Base-by-base conservation (phyloP, 2,329 filamentous ascomycete genomes). In the Mycogone perniciosa region DNA sequence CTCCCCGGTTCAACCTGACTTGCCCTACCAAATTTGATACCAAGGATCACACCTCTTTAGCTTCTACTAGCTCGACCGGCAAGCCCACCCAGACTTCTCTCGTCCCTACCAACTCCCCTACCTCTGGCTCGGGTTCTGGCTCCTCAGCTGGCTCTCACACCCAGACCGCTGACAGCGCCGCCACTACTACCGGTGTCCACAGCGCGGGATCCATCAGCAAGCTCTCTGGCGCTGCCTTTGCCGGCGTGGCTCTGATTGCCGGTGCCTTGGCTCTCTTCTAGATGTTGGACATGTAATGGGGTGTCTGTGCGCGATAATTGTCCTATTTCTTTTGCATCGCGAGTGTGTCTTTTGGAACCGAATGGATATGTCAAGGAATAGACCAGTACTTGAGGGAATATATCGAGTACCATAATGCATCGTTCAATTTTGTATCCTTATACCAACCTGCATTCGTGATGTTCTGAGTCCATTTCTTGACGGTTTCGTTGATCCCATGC, bases 1-100 rank as follows among this genome's bases (percentile, higher is more conserved):
- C 63, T 29, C 72, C 78, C 40, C 65, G 67, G 48, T 81, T 76
- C 65, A 70, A 82, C 62, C 71, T 82, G 50, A 74, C 68, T 59
- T 82, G 79, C 71, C 73, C 74, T 39, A 68, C 66, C 55, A 64
- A 63, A 52, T 71, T 71, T 51, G 62, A 70, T 51, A 70, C 67
- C 35, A 51, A 60, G 38, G 53, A 59, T 26, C 46, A 56, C 10
- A 47, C 41, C 35, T 35, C 44, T 7, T 20, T 35, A 31, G 43
- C 47, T 7, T 30, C 13, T 6, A 5, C 47, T 26, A 44, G 50
- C 39, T 41, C 50, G 31, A 50, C 44, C 9, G 33, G 41, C 41
- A 48, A 50, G n/a, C 26, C 38, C 34, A 41, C 51, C 42, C 13
- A 44, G n/a, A 34, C 43, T 10, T 50, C 51, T 38, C 42, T 44